Percentiles rank a stretch among this genome's conserved stretches.
Evolutionary conservation across 352 stramenopile species (phyloP).

Genomic region (Phytophthora vignae): DNA sequence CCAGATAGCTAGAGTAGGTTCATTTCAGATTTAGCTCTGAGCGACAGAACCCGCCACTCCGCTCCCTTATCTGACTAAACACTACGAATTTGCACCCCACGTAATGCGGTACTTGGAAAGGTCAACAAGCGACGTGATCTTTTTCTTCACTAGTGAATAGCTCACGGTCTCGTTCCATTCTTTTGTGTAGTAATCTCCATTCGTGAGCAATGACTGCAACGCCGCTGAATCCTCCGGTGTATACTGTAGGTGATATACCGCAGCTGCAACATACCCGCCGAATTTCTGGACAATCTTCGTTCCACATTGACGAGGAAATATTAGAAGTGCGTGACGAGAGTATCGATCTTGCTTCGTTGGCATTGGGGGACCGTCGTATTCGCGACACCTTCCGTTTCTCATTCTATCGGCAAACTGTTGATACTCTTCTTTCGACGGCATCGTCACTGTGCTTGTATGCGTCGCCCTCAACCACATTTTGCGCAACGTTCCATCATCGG

Average conservation of each 20-base stretch:
- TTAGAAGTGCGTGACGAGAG: background rate
- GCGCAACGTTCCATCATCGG: background rate
- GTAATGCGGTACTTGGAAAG: no score
- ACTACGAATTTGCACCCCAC: no score
- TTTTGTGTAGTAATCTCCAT: background rate
- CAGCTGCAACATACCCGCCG: background rate
- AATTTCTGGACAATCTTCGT: background rate
- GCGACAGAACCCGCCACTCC: no score
- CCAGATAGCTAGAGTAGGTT: no score
- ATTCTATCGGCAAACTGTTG: background rate
- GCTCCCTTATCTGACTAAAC: no score
- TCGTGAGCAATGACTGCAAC: background rate
- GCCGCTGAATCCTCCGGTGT: background rate
- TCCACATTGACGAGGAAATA: background rate
- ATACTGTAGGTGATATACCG: background rate
- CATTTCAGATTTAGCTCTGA: no score
- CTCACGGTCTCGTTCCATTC: background rate
- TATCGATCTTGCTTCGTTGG: background rate
- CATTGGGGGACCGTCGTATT: background rate
- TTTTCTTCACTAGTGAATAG: background rate
- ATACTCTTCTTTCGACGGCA: background rate
- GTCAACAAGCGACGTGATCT: background rate
- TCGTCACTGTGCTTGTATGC: background rate
- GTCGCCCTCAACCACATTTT: background rate
- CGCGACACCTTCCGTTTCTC: background rate